Evolutionary conservation across 805 yeast genomes (phyloP).

Genomic region (Kuraishia capsulata): DNA sequence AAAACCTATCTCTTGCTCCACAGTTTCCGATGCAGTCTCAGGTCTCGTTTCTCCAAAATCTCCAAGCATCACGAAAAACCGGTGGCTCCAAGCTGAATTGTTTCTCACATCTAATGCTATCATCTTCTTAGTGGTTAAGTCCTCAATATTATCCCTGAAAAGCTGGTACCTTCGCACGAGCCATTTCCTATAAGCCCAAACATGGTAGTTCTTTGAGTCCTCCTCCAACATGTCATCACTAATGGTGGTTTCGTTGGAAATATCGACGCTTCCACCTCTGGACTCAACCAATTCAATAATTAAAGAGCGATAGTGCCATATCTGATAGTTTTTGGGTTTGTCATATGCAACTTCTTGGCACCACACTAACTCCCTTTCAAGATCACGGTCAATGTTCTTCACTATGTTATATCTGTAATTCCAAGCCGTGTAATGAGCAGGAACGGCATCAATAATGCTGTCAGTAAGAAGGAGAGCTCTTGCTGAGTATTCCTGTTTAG

Average conservation of each 20-base stretch:
- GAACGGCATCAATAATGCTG: constrained; percentile 53
- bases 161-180: constrained; percentile 47
- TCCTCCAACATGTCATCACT: constrained; percentile 59
- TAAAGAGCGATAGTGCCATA: constrained; percentile 89
- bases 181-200: constrained; percentile 93
- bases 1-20: constrained; percentile 44
- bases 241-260: constrained; percentile 55
- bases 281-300: constrained; percentile 30
- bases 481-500: constrained; percentile 50
- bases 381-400: constrained; percentile 21
- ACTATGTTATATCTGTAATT: constrained; percentile 52
- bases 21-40: constrained; percentile 8
- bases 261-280: constrained; percentile 18
- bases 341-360: constrained; percentile 64
- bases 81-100: constrained; percentile 90
- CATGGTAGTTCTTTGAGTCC: constrained; percentile 90
- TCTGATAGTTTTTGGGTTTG: constrained; percentile 87
- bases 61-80: constrained; percentile 48
- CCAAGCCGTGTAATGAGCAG: constrained; percentile 95
- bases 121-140: constrained; percentile 36
- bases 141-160: constrained; percentile 36
- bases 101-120: constrained; percentile 65
- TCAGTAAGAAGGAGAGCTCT: constrained; percentile 66
- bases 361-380: constrained; percentile 64
- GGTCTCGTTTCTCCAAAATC: constrained; percentile 8